Evolutionary conservation across 1,284 basidiomycete genomes (phyloP).

Genomic region (Neotropicomus parvogracilis): DNA sequence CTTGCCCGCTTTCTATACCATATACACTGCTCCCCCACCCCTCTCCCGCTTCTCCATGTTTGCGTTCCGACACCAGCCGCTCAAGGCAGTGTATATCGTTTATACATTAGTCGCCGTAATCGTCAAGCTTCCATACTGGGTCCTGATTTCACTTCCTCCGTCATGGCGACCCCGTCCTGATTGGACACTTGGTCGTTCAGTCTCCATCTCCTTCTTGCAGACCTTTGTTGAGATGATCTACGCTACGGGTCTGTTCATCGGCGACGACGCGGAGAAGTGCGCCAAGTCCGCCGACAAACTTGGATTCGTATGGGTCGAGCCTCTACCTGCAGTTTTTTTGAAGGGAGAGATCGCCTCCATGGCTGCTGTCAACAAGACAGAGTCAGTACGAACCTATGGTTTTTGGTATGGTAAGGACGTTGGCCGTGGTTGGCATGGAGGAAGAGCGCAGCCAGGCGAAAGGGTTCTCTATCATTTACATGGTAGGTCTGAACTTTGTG

Average conservation of each 20-base stretch:
- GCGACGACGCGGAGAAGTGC: constrained; percentile 4
- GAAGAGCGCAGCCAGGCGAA: constrained; percentile 3
- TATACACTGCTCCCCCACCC: neutral
- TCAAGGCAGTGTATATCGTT: constrained; percentile 5
- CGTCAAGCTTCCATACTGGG: constrained; percentile 8
- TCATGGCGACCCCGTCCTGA: neutral
- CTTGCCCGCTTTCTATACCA: neutral
- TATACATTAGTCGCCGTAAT: neutral
- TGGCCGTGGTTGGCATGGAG: constrained; percentile 3
- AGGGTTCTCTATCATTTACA: constrained; percentile 8
- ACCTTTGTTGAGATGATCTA: neutral
- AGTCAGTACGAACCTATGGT: neutral
- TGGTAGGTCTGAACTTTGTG: neutral
- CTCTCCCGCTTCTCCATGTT: constrained; percentile 1
- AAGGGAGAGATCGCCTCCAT: constrained; percentile 2
- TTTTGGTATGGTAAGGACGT: constrained; percentile 3
- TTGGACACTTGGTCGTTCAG: constrained; percentile 5
- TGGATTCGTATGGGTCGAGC: constrained; percentile 3
- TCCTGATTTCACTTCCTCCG: neutral
- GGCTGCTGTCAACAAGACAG: constrained; percentile 1
- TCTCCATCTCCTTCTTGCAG: neutral
- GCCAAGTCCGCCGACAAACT: constrained; percentile 1
- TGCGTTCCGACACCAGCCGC: constrained; percentile 3
- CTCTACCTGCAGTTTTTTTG: neutral
- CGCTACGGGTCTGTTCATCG: constrained; percentile 2